Conservation (phyloP, 257 asterid species). For the Oldenlandia corymbosa region DNA sequence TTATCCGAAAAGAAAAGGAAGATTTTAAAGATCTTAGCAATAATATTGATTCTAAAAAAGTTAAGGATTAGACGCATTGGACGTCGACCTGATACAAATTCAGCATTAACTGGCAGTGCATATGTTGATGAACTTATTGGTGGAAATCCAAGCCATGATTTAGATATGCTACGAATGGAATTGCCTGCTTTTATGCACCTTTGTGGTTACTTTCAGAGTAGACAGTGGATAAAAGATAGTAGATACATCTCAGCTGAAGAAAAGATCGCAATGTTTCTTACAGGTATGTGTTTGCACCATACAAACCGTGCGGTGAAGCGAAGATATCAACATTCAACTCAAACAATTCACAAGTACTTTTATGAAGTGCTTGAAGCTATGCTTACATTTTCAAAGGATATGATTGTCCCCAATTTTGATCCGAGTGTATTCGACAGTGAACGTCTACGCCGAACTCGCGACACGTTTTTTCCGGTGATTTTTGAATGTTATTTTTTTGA, state of each 20-base stretch:
- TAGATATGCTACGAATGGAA: no score
- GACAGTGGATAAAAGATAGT: not conserved
- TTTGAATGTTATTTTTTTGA: no score
- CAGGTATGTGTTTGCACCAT: not conserved
- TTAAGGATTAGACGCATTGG: not conserved
- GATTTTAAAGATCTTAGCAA: no score
- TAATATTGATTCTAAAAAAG: no score
- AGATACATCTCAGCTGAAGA: not conserved
- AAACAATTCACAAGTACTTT: not conserved
- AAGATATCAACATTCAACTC: not conserved
- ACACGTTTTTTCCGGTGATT: not conserved
- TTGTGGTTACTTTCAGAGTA: not conserved
- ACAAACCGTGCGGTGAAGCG: not conserved
- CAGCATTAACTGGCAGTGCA: not conserved
- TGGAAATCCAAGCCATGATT: no score
- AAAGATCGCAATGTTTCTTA: constrained; percentile 8
- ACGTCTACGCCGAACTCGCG: not conserved
- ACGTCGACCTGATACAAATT: not conserved
- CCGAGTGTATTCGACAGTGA: not conserved
- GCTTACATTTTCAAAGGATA: not conserved
- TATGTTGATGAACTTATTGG: no score
- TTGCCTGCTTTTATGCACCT: not conserved
- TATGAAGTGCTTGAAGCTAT: not conserved
- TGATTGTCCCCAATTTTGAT: not conserved
- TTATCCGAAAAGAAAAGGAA: no score